phyloP scores from a whole-genome alignment of 257 asterid species.

The Knoxia roxburghii region DNA sequence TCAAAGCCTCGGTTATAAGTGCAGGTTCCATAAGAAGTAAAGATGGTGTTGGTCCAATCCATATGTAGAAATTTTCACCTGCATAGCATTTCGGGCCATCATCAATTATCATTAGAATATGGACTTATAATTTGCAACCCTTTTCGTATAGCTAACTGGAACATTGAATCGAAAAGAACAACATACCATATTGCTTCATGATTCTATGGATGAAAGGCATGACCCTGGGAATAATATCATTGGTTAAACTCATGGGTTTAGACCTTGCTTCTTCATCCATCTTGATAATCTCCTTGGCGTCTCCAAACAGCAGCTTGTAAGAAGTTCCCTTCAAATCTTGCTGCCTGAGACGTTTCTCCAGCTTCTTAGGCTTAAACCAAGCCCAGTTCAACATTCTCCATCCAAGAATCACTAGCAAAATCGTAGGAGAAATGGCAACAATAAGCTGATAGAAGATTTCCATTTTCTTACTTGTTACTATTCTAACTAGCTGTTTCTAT shows the following conservation, averaged over 20 bases:
- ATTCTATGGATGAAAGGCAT: slow-evolving; percentile 19
- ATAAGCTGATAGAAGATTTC: background rate
- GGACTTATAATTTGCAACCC: no score
- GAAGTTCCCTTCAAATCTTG: slow-evolving; percentile 26
- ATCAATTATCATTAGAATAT: no score
- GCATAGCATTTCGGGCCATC: background rate
- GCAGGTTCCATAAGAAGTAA: slow-evolving; percentile 24
- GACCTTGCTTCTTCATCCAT: slow-evolving; percentile 18
- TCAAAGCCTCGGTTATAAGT: slow-evolving; percentile 18
- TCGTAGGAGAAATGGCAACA: background rate
- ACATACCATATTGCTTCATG: slow-evolving; percentile 22
- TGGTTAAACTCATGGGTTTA: slow-evolving; percentile 18
- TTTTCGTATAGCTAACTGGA: no score
- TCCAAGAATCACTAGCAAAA: background rate
- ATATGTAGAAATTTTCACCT: slow-evolving; percentile 23
- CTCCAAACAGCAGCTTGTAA: slow-evolving; percentile 21
- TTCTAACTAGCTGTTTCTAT: no score
- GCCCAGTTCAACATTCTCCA: slow-evolving; percentile 23
- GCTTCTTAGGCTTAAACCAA: slow-evolving; percentile 26
- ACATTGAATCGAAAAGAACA: background rate
- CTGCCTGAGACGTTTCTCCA: slow-evolving; percentile 23
- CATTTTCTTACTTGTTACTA: background rate
- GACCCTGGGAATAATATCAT: slow-evolving; percentile 19
- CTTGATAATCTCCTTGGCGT: slow-evolving; percentile 18
- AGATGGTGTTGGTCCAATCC: slow-evolving; percentile 28